phyloP scores from a whole-genome alignment of 2,329 filamentous ascomycete genomes.

The Pseudogymnoascus sp. region DNA sequence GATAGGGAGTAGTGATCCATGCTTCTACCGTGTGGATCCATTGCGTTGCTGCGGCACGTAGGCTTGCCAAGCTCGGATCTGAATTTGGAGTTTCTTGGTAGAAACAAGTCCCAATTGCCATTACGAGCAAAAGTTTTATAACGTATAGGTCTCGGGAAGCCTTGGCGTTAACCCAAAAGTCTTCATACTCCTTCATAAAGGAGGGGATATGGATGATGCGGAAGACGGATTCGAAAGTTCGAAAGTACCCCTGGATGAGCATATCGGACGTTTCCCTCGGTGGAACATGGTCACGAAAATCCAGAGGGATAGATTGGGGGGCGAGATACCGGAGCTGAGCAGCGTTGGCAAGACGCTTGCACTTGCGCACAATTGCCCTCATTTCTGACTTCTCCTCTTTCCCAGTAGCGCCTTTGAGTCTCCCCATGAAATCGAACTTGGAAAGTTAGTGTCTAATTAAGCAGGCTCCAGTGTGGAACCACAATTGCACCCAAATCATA shows the following conservation, averaged over 20 bases:
- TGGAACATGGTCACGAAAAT: constrained; percentile 5
- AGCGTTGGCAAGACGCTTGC: neutral
- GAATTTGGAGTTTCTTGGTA: constrained; percentile 1
- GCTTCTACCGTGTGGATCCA: constrained; percentile 47
- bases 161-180: constrained; percentile 29
- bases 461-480: too few relatives aligned
- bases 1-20: constrained; percentile 41
- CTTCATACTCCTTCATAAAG: constrained; percentile 34
- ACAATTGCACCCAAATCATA: constrained; percentile 7
- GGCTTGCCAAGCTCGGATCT: constrained; percentile 4
- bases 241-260: constrained; percentile 28
- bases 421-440: neutral
- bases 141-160: neutral
- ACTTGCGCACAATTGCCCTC: neutral
- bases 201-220: constrained; percentile 35
- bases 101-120: constrained; percentile 9
- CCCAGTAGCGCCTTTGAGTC: neutral
- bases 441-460: neutral
- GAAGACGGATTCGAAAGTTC: constrained; percentile 34
- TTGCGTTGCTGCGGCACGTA: constrained; percentile 36
- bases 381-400: neutral
- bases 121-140: constrained; percentile 5
- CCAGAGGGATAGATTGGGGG: neutral
- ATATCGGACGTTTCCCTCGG: neutral
- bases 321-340: neutral